Evolutionary conservation across 192 early-diverging fungal species (phyloP).

Genomic region (Entomortierella beljakovae): DNA sequence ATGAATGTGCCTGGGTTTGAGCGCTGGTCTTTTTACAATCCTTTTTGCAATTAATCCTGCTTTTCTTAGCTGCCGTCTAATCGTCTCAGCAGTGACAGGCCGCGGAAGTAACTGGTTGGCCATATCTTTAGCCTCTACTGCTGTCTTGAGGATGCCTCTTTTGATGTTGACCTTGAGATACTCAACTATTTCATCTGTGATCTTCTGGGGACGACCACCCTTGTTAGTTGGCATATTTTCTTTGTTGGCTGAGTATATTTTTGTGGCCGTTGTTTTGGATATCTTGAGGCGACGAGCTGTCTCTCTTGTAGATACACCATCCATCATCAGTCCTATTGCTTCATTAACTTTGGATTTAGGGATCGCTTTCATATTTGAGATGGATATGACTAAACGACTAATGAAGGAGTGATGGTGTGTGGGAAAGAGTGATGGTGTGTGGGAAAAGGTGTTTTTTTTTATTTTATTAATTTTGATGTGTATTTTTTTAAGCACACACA

Average conservation of each 20-base stretch:
- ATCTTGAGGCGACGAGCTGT: background rate
- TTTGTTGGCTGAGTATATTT: background rate
- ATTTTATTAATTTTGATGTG: no score
- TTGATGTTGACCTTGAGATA: background rate
- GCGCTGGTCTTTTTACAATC: background rate
- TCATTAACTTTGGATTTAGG: background rate
- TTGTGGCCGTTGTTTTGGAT: background rate
- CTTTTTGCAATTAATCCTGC: background rate
- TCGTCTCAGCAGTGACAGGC: background rate
- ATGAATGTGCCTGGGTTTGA: background rate
- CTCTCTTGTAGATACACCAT: background rate
- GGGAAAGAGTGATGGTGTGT: no score
- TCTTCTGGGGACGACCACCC: background rate
- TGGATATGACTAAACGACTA: no score
- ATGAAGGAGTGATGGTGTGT: no score
- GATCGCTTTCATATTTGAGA: background rate
- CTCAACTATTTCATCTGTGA: background rate
- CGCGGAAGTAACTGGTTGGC: background rate
- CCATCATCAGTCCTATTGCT: background rate
- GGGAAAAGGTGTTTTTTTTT: no score
- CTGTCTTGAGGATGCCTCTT: background rate
- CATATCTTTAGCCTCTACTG: background rate
- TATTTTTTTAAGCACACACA: no score
- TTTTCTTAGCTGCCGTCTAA: background rate
- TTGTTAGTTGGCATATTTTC: background rate